phyloP scores from a whole-genome alignment of 2,329 filamentous ascomycete species.

The Ophiostoma himal-ulmi region DNA sequence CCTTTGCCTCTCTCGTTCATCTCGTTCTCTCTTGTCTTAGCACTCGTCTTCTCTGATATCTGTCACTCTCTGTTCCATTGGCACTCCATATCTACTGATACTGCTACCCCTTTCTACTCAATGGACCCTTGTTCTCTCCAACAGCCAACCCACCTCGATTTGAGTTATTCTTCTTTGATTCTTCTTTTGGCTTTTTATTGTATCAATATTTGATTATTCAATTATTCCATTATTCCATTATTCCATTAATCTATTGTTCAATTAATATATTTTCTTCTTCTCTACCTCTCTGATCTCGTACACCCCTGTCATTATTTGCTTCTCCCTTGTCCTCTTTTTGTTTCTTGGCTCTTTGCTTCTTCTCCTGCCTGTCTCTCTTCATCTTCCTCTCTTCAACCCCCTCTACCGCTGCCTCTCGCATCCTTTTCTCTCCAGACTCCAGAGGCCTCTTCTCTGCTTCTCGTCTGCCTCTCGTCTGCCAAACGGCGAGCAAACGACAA shows the following conservation, averaged over 20 bases:
- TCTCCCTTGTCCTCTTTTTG: background rate
- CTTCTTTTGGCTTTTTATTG: background rate
- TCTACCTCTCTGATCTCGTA: background rate
- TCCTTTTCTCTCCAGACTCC: background rate
- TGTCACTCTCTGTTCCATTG: background rate
- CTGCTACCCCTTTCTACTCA: background rate
- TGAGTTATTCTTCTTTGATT: background rate
- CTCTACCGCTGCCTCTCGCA: background rate
- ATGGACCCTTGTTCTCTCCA: background rate
- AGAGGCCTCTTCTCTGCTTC: slow-evolving; percentile 5
- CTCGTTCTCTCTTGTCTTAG: background rate
- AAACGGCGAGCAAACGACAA: slow-evolving; percentile 15
- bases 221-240: background rate
- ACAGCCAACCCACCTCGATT: background rate
- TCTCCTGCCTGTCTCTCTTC: background rate
- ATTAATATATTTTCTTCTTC: slow-evolving; percentile 1
- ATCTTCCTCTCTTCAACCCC: background rate
- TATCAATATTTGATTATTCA: background rate
- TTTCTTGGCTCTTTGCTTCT: slow-evolving; percentile 3
- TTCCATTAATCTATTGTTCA: background rate
- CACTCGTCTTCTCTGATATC: background rate
- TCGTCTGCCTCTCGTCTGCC: slow-evolving; percentile 4
- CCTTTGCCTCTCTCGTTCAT: background rate
- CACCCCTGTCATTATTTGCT: background rate
- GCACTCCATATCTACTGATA: background rate